Conservation (phyloP, 306 rosid genomes). For the Fagus sylvatica region DNA sequence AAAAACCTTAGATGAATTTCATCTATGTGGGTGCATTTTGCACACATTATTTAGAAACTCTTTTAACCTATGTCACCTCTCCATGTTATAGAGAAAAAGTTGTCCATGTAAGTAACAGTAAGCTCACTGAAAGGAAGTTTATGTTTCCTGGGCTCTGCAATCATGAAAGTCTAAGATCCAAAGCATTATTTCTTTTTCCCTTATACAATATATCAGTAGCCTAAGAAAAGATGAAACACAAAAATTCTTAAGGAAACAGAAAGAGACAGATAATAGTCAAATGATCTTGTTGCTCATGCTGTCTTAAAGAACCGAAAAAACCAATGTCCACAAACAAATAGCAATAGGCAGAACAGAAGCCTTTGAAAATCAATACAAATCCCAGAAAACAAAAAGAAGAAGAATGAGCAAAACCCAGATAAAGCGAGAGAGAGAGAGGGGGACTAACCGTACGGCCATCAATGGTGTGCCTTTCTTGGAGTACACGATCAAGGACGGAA, state of each 20-base stretch:
- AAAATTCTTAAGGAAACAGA: not conserved
- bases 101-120: not conserved
- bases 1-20: not conserved
- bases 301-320: not conserved
- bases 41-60: not conserved
- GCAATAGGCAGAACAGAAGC: too few species aligned
- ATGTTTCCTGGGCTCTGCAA: not conserved
- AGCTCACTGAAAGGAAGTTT: not conserved
- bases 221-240: not conserved
- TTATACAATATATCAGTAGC: not conserved
- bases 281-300: not conserved
- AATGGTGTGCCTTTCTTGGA: conserved; percentile 56
- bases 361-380: too few species aligned
- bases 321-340: too few species aligned
- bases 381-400: too few species aligned
- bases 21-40: not conserved
- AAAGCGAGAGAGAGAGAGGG: not conserved
- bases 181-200: not conserved
- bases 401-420: not conserved
- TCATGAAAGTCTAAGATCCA: not conserved
- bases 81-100: not conserved
- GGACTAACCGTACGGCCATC: conserved; percentile 53
- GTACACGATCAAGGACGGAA: conserved; percentile 49
- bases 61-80: not conserved
- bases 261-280: not conserved